Conservation (phyloP, 257 asterid genomes). For the Nyctanthes arbortristis region DNA sequence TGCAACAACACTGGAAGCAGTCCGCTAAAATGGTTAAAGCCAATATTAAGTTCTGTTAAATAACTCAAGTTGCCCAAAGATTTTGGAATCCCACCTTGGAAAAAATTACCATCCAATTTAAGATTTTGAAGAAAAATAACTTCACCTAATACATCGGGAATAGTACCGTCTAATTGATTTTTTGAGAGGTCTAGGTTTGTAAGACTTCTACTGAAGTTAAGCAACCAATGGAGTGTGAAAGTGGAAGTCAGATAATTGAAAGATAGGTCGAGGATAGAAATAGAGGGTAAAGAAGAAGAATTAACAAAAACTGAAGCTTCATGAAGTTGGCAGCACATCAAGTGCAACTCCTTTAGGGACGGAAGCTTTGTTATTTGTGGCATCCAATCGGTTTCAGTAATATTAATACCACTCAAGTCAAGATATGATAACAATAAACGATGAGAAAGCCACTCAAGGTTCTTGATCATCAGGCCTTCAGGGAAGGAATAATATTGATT, state of each 20-base stretch:
- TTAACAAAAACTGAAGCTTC: no score
- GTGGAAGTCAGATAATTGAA: background rate
- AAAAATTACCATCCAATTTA: no score
- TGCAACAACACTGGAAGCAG: slow-evolving; percentile 7
- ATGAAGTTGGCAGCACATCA: background rate
- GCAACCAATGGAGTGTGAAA: slow-evolving; percentile 18
- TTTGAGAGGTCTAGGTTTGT: slow-evolving; percentile 23
- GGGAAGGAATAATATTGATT: no score
- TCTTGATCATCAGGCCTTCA: background rate
- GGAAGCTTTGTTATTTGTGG: slow-evolving; percentile 14
- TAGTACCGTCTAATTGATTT: no score
- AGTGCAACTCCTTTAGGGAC: slow-evolving; percentile 13
- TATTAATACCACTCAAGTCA: background rate
- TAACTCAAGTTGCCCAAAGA: no score
- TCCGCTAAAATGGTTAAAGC: no score
- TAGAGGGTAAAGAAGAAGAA: slow-evolving; percentile 12
- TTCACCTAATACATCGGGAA: slow-evolving; percentile 31
- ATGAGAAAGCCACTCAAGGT: slow-evolving; percentile 16
- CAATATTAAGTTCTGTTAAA: background rate
- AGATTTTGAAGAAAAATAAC: slow-evolving; percentile 11
- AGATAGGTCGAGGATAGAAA: slow-evolving; percentile 16
- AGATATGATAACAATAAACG: background rate
- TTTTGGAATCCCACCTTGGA: no score
- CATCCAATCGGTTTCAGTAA: slow-evolving; percentile 7
- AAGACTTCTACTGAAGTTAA: slow-evolving; percentile 20